A percentile compares a stretch with the other conserved stretches of the same genome.
phyloP scores from a whole-genome alignment of 2,329 filamentous ascomycete genomes.

The Tolypocladium sp. region DNA sequence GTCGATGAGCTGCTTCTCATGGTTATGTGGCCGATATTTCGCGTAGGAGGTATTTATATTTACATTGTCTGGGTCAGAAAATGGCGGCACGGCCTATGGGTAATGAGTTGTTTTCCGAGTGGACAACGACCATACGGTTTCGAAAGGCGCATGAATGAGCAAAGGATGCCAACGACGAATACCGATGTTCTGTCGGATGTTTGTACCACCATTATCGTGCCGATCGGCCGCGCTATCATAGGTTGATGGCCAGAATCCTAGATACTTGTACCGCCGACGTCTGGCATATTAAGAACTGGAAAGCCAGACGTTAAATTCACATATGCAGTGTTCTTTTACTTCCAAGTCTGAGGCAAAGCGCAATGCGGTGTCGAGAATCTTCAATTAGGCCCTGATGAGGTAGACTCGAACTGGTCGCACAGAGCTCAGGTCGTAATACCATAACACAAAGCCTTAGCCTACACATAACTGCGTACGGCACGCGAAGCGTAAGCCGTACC shows the following conservation, averaged over 20 bases:
- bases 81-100: neutral
- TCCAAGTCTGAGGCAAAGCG: no score
- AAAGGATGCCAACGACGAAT: neutral
- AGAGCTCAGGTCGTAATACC: neutral
- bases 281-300: no score
- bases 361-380: neutral
- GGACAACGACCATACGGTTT: no score
- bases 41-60: neutral
- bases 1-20: slow-evolving; percentile 48
- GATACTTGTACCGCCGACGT: neutral
- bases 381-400: neutral
- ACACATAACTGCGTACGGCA: neutral
- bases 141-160: neutral
- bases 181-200: neutral
- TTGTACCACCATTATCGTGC: neutral
- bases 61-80: no score
- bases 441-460: neutral
- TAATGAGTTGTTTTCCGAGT: neutral
- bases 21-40: slow-evolving; percentile 49
- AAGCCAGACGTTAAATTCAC: no score
- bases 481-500: neutral
- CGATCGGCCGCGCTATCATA: neutral
- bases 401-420: neutral
- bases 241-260: neutral
- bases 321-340: neutral